These are phyloP conservation scores for Hypoxylon sp. DNA, from an alignment of 2,329 filamentous ascomycete species.

Conservation along the genomic window DNA sequence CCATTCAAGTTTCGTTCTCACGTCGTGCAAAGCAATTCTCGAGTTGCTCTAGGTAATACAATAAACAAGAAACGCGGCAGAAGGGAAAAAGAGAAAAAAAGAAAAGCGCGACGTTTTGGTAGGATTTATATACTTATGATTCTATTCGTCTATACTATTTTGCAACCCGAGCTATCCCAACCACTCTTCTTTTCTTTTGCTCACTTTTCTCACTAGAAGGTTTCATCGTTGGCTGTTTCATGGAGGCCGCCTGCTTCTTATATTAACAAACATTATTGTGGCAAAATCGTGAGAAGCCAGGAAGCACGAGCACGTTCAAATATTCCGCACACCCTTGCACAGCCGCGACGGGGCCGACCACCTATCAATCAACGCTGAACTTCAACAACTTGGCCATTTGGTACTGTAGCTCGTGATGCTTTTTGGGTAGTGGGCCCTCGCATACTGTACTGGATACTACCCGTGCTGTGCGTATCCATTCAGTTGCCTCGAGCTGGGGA, in stretches of 20 bases:
- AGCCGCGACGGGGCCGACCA: slow-evolving; percentile 25
- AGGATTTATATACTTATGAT: slow-evolving; percentile 18
- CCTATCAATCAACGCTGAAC: slow-evolving; percentile 27
- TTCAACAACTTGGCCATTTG: too few relatives aligned
- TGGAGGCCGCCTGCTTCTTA: slow-evolving; percentile 29
- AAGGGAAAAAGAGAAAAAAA: too few relatives aligned
- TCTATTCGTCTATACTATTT: slow-evolving; percentile 10
- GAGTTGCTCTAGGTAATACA: slow-evolving; percentile 15
- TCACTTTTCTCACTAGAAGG: slow-evolving; percentile 7
- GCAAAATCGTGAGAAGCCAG: slow-evolving; percentile 20
- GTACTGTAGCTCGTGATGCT: slow-evolving; percentile 30
- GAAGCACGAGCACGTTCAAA: slow-evolving; percentile 8
- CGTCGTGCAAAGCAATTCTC: slow-evolving; percentile 26
- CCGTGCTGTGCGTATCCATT: slow-evolving; percentile 17
- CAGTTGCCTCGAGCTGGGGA: slow-evolving; percentile 26
- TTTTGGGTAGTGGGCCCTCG: slow-evolving; percentile 20
- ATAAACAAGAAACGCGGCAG: slow-evolving; percentile 36
- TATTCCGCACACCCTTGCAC: slow-evolving; percentile 30
- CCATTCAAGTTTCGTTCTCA: slow-evolving; percentile 12
- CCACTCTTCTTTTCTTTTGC: slow-evolving; percentile 9
- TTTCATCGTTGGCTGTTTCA: slow-evolving; percentile 8
- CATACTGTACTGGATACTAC: too few relatives aligned
- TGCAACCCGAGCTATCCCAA: slow-evolving; percentile 7
- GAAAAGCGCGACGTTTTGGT: slow-evolving; percentile 31
- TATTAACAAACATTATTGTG: slow-evolving; percentile 23